A percentile compares a stretch with the other conserved stretches of the same genome.
Evolutionary conservation across 1,284 basidiomycete genomes (phyloP).

Genomic region (Neolentinus lepideus): DNA sequence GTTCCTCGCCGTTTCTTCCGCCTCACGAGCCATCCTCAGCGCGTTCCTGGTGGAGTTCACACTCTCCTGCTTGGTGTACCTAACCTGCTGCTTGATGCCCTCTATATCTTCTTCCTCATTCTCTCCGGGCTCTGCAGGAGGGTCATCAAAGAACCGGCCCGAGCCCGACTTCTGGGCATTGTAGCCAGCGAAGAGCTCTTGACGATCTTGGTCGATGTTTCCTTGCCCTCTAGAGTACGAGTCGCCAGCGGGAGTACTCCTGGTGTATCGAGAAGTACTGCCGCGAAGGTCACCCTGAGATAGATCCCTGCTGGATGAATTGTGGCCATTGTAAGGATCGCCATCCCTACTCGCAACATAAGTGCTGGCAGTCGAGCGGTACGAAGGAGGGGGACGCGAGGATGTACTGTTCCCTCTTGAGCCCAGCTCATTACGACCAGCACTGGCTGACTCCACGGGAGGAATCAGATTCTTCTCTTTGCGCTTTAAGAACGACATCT

Average conservation of each 20-base stretch:
- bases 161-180: slow-evolving; percentile 48
- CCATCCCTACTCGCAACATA: slow-evolving; percentile 64
- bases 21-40: slow-evolving; percentile 86
- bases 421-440: slow-evolving; percentile 24
- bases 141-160: slow-evolving; percentile 58
- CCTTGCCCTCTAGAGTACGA: slow-evolving; percentile 51
- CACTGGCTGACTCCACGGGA: slow-evolving; percentile 36
- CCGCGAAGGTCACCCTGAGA: slow-evolving; percentile 22
- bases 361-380: slow-evolving; percentile 49
- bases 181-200: slow-evolving; percentile 70
- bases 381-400: slow-evolving; percentile 30
- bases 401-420: slow-evolving; percentile 27
- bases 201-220: slow-evolving; percentile 58
- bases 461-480: slow-evolving; percentile 70
- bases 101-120: slow-evolving; percentile 90
- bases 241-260: slow-evolving; percentile 50
- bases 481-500: slow-evolving; percentile 76
- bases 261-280: slow-evolving; percentile 29
- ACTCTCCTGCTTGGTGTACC: slow-evolving; percentile 89
- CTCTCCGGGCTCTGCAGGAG: slow-evolving; percentile 45
- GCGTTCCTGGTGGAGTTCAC: slow-evolving; percentile 91
- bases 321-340: slow-evolving; percentile 30
- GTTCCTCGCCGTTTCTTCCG: slow-evolving; percentile 90
- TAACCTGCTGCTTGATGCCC: slow-evolving; percentile 91
- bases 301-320: slow-evolving; percentile 18